Evolutionary conservation across 345 rosid genomes (phyloP), one percentile per base, ranked within the genome.

Genomic region (Hevea brasiliensis): DNA sequence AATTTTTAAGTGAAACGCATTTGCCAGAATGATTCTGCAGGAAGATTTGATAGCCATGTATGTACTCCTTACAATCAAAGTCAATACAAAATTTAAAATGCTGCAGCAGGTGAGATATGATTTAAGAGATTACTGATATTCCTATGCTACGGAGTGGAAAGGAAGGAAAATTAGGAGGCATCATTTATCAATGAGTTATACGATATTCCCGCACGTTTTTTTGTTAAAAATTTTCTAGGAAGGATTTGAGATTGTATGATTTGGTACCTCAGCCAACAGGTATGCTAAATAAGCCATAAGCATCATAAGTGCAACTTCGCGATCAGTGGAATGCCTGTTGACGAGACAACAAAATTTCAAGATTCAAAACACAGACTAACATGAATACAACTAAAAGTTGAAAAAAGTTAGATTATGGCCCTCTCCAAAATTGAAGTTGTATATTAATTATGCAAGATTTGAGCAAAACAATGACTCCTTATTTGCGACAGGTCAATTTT

Each of bases 271-370:
- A 32, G 94, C 94, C 63, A 89, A 48, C 85, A 87, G 83, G 78
- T 85, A 89, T 26, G 90, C 84, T 51, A 85, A 74, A 78, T 89
- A 89, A 65, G 94, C 89, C 94, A 88, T 88, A 47, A 89, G 83
- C 79, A 89, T 85, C 92, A 81, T 84, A 27, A 84, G 78, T 5
- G 94, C 90, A 55, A 87, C 86, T 78, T 89, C 92, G 44, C 92
- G 92, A 67, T 89, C 90, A 1, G 89, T 87, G 24, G 94, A 89
- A 75, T 89, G 92, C 83, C 94, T 89, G 83, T 55, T 54, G 58
- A 73, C 42, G 37, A 51, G 41, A 76, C 55, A 68, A 55, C 66
- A 62, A 20, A 21, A 40, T 45, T 10, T 72, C 41, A 67, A 48
- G 20, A 23, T 56, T 23, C 47, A 61, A 68, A 68, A 71, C 7